phyloP scores from a whole-genome alignment of 2,329 filamentous ascomycete species.

The Trichoderma arundinaceum region DNA sequence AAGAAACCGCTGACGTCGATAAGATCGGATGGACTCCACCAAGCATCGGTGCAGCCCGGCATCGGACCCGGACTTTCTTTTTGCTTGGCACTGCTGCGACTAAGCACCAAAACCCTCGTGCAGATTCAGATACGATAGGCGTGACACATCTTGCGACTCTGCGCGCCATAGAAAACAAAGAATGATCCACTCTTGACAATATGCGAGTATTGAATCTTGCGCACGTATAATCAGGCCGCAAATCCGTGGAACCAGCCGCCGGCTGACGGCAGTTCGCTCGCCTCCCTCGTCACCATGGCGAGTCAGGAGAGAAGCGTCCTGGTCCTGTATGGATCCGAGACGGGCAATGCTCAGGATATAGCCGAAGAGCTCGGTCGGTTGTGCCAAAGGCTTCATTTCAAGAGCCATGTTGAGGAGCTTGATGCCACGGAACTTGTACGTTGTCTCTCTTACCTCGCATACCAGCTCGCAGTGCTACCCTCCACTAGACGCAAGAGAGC shows the following conservation, averaged over 20 bases:
- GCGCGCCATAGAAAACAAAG: not conserved
- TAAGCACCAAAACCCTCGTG: not conserved
- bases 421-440: conserved; percentile 77
- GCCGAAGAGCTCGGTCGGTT: conserved; percentile 81
- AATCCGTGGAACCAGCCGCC: not conserved
- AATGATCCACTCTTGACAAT: not conserved
- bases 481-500: not conserved
- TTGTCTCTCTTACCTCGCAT: conserved; percentile 32
- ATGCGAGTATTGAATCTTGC: not conserved
- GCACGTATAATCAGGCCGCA: not conserved
- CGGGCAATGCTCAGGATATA: conserved; percentile 89
- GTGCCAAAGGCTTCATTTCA: conserved; percentile 78
- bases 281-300: conserved; percentile 36
- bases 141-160: not conserved
- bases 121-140: not conserved
- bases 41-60: conserved; percentile 21
- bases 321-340: conserved; percentile 92
- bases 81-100: conserved; percentile 4
- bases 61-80: conserved; percentile 22
- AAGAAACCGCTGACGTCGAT: conserved; percentile 2
- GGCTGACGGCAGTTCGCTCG: conserved; percentile 5
- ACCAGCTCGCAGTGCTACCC: not conserved
- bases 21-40: conserved; percentile 18
- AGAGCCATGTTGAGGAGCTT: conserved; percentile 76
- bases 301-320: conserved; percentile 56